These are phyloP conservation scores for Metschnikowia similis DNA, from an alignment of 805 yeast species.

Conservation along the genomic window DNA sequence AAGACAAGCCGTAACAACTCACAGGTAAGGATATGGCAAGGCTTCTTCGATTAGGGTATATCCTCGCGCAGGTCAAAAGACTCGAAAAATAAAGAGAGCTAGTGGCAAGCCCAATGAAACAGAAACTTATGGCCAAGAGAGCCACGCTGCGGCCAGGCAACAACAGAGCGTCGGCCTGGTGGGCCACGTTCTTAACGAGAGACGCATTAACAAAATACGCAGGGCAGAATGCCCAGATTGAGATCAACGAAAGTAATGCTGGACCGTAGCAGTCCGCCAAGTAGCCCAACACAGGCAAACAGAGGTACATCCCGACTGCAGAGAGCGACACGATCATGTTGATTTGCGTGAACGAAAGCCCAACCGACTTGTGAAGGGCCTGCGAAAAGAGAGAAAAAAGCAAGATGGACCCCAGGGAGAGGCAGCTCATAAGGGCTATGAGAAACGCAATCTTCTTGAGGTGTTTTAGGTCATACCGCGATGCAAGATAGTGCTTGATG, in stretches of 20 bases:
- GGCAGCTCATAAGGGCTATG: slow-evolving; percentile 58
- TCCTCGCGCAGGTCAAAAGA: slow-evolving; percentile 75
- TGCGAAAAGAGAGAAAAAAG: slow-evolving; percentile 78
- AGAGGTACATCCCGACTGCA: slow-evolving; percentile 77
- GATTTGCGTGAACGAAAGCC: slow-evolving; percentile 57
- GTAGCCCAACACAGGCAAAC: slow-evolving; percentile 78
- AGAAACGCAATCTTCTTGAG: slow-evolving; percentile 51
- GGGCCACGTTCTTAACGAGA: slow-evolving; percentile 16
- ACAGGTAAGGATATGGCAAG: slow-evolving; percentile 86
- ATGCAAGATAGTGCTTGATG: slow-evolving; percentile 40
- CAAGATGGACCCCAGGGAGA: slow-evolving; percentile 77
- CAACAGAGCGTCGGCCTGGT: neutral
- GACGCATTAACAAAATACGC: slow-evolving; percentile 50
- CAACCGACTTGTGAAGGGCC: slow-evolving; percentile 54
- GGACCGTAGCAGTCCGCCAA: slow-evolving; percentile 86
- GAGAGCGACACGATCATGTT: slow-evolving; percentile 73
- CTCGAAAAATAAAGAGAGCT: slow-evolving; percentile 69
- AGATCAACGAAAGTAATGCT: slow-evolving; percentile 58
- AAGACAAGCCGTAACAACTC: slow-evolving; percentile 78
- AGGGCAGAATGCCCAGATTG: slow-evolving; percentile 60
- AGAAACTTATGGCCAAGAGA: slow-evolving; percentile 46
- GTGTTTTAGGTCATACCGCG: slow-evolving; percentile 36
- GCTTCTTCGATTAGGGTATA: slow-evolving; percentile 73
- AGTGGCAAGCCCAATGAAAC: slow-evolving; percentile 65
- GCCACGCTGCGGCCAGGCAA: slow-evolving; percentile 36